Percentiles rank a stretch among this genome's conserved stretches.
Conservation (phyloP, 1,284 basidiomycete species). For the Ceratobasidium theobromae region DNA sequence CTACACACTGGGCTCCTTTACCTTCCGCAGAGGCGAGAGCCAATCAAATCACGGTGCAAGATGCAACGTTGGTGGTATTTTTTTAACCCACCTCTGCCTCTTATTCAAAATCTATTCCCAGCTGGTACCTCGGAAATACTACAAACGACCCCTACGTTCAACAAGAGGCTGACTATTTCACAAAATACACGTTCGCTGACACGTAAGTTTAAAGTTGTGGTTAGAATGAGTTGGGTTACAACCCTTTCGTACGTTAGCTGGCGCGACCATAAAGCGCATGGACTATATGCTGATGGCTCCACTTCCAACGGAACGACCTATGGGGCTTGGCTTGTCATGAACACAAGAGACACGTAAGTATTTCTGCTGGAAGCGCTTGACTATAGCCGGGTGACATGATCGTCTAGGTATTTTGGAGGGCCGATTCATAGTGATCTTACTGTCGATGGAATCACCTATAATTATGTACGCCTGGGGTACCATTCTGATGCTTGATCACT, state of each 20-base stretch:
- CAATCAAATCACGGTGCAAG: slow-evolving; percentile 39
- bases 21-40: slow-evolving; percentile 38
- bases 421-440: slow-evolving; percentile 24
- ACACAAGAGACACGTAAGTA: slow-evolving; percentile 40
- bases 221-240: slow-evolving; percentile 30
- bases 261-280: slow-evolving; percentile 35
- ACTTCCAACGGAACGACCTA: slow-evolving; percentile 37
- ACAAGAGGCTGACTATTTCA: slow-evolving; percentile 40
- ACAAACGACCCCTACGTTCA: slow-evolving; percentile 37
- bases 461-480: neutral
- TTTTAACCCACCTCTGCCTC: neutral
- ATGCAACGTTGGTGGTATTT: slow-evolving; percentile 38
- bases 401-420: slow-evolving; percentile 3
- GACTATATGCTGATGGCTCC: slow-evolving; percentile 41
- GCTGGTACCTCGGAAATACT: slow-evolving; percentile 38
- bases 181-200: slow-evolving; percentile 39
- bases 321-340: slow-evolving; percentile 41
- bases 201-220: slow-evolving; percentile 36
- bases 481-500: neutral
- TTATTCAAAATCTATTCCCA: neutral
- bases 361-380: no score
- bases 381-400: no score
- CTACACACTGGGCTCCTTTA: slow-evolving; percentile 36
- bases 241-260: neutral
- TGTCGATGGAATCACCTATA: slow-evolving; percentile 26